Evolutionary conservation across 768 basidiomycete species (phyloP).

Genomic region (Chlorophyllum brunneum): DNA sequence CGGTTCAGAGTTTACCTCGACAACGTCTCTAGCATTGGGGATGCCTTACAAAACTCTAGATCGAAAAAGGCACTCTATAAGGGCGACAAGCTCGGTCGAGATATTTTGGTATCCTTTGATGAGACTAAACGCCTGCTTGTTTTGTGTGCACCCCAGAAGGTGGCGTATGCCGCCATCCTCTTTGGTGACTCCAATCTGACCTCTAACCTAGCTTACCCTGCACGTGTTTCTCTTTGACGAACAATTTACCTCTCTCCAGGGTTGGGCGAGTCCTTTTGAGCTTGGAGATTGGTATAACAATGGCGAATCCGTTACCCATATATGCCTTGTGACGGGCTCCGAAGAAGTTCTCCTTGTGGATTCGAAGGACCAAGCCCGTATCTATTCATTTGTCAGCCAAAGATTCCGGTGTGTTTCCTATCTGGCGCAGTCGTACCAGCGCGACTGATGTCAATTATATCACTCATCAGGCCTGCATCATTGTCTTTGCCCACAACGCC

Average conservation of each 20-base stretch:
- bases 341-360: slow-evolving; percentile 55
- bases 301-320: slow-evolving; percentile 13
- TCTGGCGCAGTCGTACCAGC: background rate
- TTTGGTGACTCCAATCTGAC: background rate
- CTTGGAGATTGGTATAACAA: slow-evolving; percentile 40
- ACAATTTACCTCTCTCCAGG: slow-evolving; percentile 34
- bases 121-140: slow-evolving; percentile 47
- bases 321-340: slow-evolving; percentile 43
- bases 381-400: slow-evolving; percentile 52
- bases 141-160: slow-evolving; percentile 41
- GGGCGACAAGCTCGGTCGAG: slow-evolving; percentile 40
- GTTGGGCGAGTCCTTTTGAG: slow-evolving; percentile 35
- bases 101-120: slow-evolving; percentile 46
- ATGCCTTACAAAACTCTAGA: slow-evolving; percentile 22
- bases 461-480: slow-evolving; percentile 35
- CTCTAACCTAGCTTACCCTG: slow-evolving; percentile 27
- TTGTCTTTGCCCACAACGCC: slow-evolving; percentile 28
- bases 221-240: slow-evolving; percentile 50
- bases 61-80: slow-evolving; percentile 31
- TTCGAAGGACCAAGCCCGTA: slow-evolving; percentile 33
- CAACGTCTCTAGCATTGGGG: slow-evolving; percentile 22
- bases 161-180: slow-evolving; percentile 10
- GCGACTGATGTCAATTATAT: background rate
- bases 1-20: slow-evolving; percentile 39
- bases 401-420: slow-evolving; percentile 44